A percentile compares a stretch with the other conserved stretches of the same genome.
phyloP scores from a whole-genome alignment of 2,329 filamentous ascomycete species.

The Botrytis hyacinthi region DNA sequence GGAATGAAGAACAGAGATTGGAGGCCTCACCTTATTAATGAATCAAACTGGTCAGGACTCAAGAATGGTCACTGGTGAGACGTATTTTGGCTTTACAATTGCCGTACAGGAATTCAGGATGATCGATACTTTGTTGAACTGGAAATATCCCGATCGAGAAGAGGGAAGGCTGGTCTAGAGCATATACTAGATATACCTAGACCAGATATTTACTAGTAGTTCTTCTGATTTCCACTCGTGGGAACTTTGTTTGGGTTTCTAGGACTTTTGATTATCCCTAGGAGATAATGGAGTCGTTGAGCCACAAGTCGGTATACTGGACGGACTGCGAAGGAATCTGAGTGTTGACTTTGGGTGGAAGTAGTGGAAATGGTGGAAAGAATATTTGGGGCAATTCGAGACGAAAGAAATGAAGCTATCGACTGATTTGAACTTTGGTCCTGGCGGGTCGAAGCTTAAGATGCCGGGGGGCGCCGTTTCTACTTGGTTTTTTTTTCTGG shows the following conservation, averaged over 20 bases:
- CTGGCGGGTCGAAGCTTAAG: background rate
- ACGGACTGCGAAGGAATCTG: background rate
- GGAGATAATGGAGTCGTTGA: background rate
- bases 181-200: slow-evolving; percentile 3
- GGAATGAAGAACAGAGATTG: background rate
- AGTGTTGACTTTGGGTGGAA: background rate
- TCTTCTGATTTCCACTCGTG: background rate
- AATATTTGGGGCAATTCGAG: background rate
- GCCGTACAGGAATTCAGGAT: background rate
- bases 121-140: background rate
- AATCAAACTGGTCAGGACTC: background rate
- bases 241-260: background rate
- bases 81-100: background rate
- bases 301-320: background rate
- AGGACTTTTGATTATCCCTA: background rate
- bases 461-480: background rate
- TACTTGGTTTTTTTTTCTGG: background rate
- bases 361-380: background rate
- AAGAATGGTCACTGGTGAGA: background rate
- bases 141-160: background rate
- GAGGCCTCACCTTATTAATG: background rate
- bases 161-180: background rate
- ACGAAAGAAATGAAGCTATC: background rate
- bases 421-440: background rate
- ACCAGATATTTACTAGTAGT: background rate